Evolutionary conservation across 495 filamentous ascomycete species (phyloP), one percentile per base, ranked within the genome.

Genomic region (Cudoniella acicularis): DNA sequence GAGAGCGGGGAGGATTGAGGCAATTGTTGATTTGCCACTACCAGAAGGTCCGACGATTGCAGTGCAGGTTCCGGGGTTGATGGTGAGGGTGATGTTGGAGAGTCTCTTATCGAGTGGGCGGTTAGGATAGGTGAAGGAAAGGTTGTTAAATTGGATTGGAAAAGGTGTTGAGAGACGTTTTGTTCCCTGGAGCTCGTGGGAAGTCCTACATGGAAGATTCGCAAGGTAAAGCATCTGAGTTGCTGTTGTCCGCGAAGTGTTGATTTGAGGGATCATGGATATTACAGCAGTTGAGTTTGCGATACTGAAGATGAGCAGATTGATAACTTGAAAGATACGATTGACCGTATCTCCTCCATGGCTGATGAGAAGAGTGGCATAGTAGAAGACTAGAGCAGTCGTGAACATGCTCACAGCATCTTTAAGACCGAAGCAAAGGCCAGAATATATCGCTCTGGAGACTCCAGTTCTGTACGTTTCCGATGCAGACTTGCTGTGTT

Each of bases 21-120:
- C 82, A 43, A 97, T 81, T 0, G 95, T 98, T 13, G 86, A 91
- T 74, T 98, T 98, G 0, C 94, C 93, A 22, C 83, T 88, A 0
- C 95, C 95, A 0, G 92, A 96, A 2, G 81, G 70, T 11, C 91
- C 92, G 16, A 94, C 91, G 27, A 96, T 82, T 3, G 90, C 90
- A 2, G 83, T 88, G 58, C 79, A 87, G 0, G 78, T 83, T 18
- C 83, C 83, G 0, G 75, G 62, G 6, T 75, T 58, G 56, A 96
- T 80, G 1, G 62, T 71, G n/a, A 95, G 67, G 40, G 75, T 83
- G 47, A 95, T 66, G 46, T 81, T 69, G 11, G 73, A 73, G 3
- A 96, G 73, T 8, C 88, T 81, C 1, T 79, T 71, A 3, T 64
- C 67, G 1, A 74, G 69, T 0, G 79, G 79, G 0, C 83, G 74